A percentile compares a stretch with the other conserved stretches of the same genome.
Conservation (phyloP, 2,329 filamentous ascomycete species). For the Botrytis sinoallii region DNA sequence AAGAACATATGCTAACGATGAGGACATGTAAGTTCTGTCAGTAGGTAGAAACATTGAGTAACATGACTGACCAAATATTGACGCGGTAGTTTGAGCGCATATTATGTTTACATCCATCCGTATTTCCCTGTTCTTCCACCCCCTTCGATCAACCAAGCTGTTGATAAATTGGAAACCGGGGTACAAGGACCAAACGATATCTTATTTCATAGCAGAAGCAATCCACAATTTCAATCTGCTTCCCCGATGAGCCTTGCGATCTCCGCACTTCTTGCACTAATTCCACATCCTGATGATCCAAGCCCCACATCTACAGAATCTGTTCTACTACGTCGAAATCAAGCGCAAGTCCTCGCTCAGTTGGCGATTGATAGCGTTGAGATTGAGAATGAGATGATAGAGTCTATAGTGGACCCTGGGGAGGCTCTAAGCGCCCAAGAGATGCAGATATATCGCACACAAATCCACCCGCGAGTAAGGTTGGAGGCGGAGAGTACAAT, state of each 20-base stretch:
- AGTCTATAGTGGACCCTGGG: constrained; percentile 45
- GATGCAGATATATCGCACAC: constrained; percentile 33
- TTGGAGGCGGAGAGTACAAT: constrained; percentile 48
- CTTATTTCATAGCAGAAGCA: constrained; percentile 38
- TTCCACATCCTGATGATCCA: constrained; percentile 43
- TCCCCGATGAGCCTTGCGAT: constrained; percentile 47
- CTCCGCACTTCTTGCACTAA: constrained; percentile 48
- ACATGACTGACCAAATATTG: neutral
- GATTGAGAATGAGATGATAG: constrained; percentile 46
- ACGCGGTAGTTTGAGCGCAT: constrained; percentile 44
- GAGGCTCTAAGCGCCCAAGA: constrained; percentile 42
- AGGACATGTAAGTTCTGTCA: constrained; percentile 31
- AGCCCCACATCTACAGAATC: constrained; percentile 40
- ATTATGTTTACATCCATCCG: constrained; percentile 52
- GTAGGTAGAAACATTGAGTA: no score
- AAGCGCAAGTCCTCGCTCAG: constrained; percentile 49
- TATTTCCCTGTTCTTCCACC: constrained; percentile 50
- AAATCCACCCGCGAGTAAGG: constrained; percentile 46
- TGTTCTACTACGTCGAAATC: constrained; percentile 45
- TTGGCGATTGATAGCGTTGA: constrained; percentile 49
- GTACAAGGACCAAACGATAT: constrained; percentile 33
- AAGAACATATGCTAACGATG: constrained; percentile 29
- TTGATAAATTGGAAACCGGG: constrained; percentile 29
- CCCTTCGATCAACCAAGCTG: constrained; percentile 35
- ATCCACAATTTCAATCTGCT: constrained; percentile 41